Base-by-base conservation (phyloP, 139 green algal species). In the Chlamydomonas sp. region DNA sequence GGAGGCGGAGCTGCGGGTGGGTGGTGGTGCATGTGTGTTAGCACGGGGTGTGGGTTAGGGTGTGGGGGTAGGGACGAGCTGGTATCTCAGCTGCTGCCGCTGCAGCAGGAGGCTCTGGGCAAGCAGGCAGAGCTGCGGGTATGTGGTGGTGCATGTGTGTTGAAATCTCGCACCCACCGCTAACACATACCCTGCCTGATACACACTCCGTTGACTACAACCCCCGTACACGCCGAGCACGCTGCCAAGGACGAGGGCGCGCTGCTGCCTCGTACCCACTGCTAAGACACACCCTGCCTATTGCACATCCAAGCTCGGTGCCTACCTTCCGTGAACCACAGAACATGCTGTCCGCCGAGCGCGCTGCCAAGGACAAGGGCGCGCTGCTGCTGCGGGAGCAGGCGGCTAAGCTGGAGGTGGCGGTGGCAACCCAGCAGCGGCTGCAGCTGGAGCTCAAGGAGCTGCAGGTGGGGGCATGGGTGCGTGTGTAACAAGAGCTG, bases 61-160 rank as follows among this genome's bases (percentile, higher is more conserved):
- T 49, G 31, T 49, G 31, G 31, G 31, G 31, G 31, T 49, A 49
- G 31, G 31, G 31, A 71, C 10, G 66, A 71, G 10, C 10, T 10
- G 10, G 10, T 71, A 14, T 10, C 10, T 14, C 10, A 14, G 66
- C 10, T 14, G 66, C 66, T 18, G 66, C 10, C 66, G 12, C 10
- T 18, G 66, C 66, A 18, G 66, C 66, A 71, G 66, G 66, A 71
- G 10, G 66, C 49, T 0, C 64, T 76, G 64, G 75, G 49, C 17
- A 83, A 77, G 84, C 75, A 87, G 83, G 12, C 62, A 5, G 83
- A 87, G 72, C 63, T 87, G 71, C 15, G 83, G 83, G 83, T 87
- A 63, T 2, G 83, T 18, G 8, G 12, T 12, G n/a, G 8, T 16
- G 8, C 17, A 57, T 57, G 17, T 49, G 1, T 1, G 9, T 57